Conservation (phyloP, 257 asterid species). For the Avicennia marina region DNA sequence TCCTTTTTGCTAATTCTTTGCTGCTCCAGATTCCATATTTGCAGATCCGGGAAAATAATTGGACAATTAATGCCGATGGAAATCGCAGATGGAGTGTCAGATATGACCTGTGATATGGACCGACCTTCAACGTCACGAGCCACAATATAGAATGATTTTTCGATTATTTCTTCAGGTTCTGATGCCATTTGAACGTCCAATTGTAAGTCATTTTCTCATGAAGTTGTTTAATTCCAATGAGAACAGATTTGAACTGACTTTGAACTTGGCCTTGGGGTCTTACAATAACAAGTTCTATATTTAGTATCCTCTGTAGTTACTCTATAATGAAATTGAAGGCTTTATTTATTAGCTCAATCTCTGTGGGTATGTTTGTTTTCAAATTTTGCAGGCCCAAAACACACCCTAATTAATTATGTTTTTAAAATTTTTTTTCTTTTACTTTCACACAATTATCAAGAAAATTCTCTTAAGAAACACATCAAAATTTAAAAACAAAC, state of each 20-base stretch:
- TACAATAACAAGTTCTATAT: too few relatives aligned
- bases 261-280: too few relatives aligned
- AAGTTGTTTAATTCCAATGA: conserved; percentile 5
- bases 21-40: conserved; percentile 53
- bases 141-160: conserved; percentile 9
- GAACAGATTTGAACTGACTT: conserved; percentile 7
- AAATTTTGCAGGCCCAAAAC: too few relatives aligned
- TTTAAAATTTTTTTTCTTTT: too few relatives aligned
- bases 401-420: too few relatives aligned
- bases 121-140: neutral
- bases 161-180: conserved; percentile 8
- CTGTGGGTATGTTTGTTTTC: too few relatives aligned
- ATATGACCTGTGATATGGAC: conserved; percentile 46
- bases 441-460: too few relatives aligned
- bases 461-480: too few relatives aligned
- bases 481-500: too few relatives aligned
- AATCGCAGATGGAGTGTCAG: conserved; percentile 68
- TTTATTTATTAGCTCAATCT: too few relatives aligned
- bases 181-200: neutral
- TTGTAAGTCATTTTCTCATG: conserved; percentile 7
- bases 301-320: neutral
- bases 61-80: conserved; percentile 63
- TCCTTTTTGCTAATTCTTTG: neutral
- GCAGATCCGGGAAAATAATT: conserved; percentile 79
- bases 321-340: neutral